Base-by-base conservation (phyloP, 1,284 basidiomycete species). In the Ustilago shanxiensis region DNA sequence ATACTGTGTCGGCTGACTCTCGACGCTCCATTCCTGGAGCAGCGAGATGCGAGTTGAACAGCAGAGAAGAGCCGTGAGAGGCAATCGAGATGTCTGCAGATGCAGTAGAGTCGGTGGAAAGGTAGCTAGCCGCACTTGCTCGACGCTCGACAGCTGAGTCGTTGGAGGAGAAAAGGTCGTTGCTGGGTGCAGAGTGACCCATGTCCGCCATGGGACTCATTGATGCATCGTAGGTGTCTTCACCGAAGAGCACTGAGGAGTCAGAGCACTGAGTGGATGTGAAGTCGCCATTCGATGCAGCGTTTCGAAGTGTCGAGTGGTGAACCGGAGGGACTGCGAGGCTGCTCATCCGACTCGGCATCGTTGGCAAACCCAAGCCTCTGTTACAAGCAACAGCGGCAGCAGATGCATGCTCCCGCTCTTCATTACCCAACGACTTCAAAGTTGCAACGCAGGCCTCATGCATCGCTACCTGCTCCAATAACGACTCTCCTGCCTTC, bases 381-480 rank as follows among this genome's bases (percentile, higher is more conserved):
- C 41, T 47, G 29, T 49, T 57, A 3, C n/a, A 22, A 20, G 65
- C 72, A 33, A 28, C 41, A 37, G 66, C 62, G 18, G 52, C 20
- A n/a, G 63, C 41, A 3, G 65, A 31, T 13, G 72, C 72, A 24
- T 61, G 60, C 4, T 71, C 54, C 8, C 56, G 51, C 57, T 67
- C 57, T 10, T 67, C 72, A 20, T 60, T 56, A 22, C 56, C 57
- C 2, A 76, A 60, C 0, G 53, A 60, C 29, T 26, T 45, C 13
- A 76, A 57, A 16, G 64, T 60, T 13, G 45, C 29, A 26, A 72
- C 33, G 52, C 73, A 76, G 9, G 68, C 65, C 39, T 76, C 73
- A 55, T 71, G 73, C 65, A 76, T 52, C n/a, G 53, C 66, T 11
- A 76, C 73, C 33, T 76, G 73, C 39, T 76, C 69, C 4, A 76